phyloP scores from a whole-genome alignment of 2,329 filamentous ascomycete species.

The Westerdykella sp. region DNA sequence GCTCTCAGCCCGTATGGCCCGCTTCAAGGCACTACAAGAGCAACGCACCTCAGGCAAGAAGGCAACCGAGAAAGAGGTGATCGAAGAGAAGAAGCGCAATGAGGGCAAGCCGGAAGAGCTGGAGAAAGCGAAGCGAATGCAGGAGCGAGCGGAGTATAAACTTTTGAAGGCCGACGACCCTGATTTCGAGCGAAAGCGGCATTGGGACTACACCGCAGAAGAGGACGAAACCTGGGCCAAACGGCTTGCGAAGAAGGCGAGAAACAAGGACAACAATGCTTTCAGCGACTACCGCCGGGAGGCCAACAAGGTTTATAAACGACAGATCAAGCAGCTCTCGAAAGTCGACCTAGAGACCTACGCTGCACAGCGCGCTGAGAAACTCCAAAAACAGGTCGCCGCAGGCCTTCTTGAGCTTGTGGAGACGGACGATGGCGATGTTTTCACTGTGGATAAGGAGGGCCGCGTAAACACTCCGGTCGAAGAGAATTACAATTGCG shows the following conservation, averaged over 20 bases:
- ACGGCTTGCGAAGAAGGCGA: slow-evolving; percentile 77
- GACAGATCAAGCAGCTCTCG: slow-evolving; percentile 71
- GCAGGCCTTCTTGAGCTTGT: slow-evolving; percentile 85
- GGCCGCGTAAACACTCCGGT: slow-evolving; percentile 87
- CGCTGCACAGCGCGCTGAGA: slow-evolving; percentile 75
- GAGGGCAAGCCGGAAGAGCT: slow-evolving; percentile 71
- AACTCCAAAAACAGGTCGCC: slow-evolving; percentile 77
- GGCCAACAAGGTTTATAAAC: slow-evolving; percentile 87
- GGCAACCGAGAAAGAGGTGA: slow-evolving; percentile 75
- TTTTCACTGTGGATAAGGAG: slow-evolving; percentile 88
- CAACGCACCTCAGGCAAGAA: slow-evolving; percentile 54
- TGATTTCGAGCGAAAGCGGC: slow-evolving; percentile 95
- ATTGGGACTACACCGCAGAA: slow-evolving; percentile 97
- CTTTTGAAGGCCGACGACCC: slow-evolving; percentile 87
- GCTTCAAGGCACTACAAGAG: slow-evolving; percentile 82
- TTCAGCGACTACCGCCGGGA: slow-evolving; percentile 88
- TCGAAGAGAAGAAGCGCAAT: slow-evolving; percentile 72
- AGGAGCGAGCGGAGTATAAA: slow-evolving; percentile 84
- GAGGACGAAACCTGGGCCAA: slow-evolving; percentile 93
- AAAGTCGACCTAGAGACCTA: slow-evolving; percentile 73
- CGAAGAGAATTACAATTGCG: slow-evolving; percentile 71
- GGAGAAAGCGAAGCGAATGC: slow-evolving; percentile 72
- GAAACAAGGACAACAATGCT: slow-evolving; percentile 74
- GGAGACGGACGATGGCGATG: slow-evolving; percentile 80
- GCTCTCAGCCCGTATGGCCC: slow-evolving; percentile 47